Evolutionary conservation across 2,329 filamentous ascomycete genomes (phyloP), one percentile per base, ranked within the genome.

Genomic region (Aspergillus pseudoterreus): DNA sequence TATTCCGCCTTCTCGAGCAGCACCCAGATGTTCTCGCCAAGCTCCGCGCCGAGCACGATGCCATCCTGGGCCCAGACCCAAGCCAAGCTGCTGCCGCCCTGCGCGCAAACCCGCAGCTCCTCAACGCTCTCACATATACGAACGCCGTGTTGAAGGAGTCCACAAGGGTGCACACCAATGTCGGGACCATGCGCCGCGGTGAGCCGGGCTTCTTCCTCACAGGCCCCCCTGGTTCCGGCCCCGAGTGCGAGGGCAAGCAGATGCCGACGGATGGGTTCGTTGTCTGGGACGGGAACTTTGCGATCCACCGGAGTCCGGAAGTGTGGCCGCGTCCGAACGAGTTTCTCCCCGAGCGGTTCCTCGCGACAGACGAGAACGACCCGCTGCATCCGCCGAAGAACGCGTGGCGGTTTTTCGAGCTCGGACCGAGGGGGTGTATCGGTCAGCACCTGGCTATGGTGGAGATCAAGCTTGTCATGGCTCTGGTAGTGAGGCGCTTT

Each of bases 331-430:
- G 39, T 4, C 38, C 52, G 5, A 22, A 54, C 10, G 19, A 32
- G 4, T 57, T 57, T 32, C 15, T 38, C 6, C 54, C 54, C 1
- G 52, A 54, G 24, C 52, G 54, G 8, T 54, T 36, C 15, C 15
- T 36, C 1, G 14, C 4, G 35, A 36, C 14, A 27, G 19, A 15
- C n/a, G 39, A 15, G 15, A 22, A 15, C 43, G 24, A 52, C 24
- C 35, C 30, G 12, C 33, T 39, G 6, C 30, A 50, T 8, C 43
- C 36, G n/a, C 48, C 44, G 2, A 19, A 39, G 6, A 52, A 33
- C 6, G 55, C 41, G 4, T 57, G 45, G 35, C 42, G 55, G n/a
- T 50, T 52, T 4, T 57, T 57, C 14, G 55, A 57, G 45, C 32
- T 52, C 4, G 55, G 55, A 3, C 46, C 49, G 14, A 44, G 55